These are phyloP conservation scores for Pleurotus sapidus DNA, from an alignment of 768 basidiomycete species.

Conservation along the genomic window DNA sequence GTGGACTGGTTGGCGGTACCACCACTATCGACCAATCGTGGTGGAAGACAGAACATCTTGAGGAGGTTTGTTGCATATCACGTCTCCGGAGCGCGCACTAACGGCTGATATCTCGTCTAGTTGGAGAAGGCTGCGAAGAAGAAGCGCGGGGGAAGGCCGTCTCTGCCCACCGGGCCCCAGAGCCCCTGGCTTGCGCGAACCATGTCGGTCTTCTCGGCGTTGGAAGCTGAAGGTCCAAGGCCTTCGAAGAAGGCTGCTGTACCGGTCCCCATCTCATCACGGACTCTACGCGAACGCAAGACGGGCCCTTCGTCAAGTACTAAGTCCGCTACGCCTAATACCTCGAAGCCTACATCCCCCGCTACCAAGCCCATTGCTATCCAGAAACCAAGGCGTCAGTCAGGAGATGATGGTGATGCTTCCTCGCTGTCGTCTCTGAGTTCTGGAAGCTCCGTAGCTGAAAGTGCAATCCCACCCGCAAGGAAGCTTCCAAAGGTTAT, in stretches of 20 bases:
- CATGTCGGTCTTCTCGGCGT: conserved; percentile 40
- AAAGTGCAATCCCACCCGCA: background rate
- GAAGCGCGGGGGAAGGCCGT: conserved; percentile 47
- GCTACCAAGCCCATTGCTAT: background rate
- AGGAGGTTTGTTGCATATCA: conserved; percentile 40
- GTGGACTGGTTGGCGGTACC: conserved; percentile 54
- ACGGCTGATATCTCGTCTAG: conserved; percentile 27
- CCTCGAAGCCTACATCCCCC: conserved; percentile 6
- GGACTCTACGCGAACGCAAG: conserved; percentile 50
- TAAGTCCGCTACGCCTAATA: conserved; percentile 14
- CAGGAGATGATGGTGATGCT: background rate
- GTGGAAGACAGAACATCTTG: conserved; percentile 65
- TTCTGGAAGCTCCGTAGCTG: background rate
- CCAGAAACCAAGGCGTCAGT: too few species aligned
- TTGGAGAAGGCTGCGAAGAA: conserved; percentile 66
- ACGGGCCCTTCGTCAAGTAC: conserved; percentile 15
- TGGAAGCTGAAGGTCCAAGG: conserved; percentile 31
- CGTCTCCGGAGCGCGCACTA: background rate
- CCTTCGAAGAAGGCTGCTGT: conserved; percentile 12
- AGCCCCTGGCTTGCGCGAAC: conserved; percentile 64
- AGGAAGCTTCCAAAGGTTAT: conserved; percentile 32
- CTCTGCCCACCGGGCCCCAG: conserved; percentile 24
- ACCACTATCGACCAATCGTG: conserved; percentile 45
- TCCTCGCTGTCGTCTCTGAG: background rate
- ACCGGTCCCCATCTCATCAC: conserved; percentile 32